phyloP scores from a whole-genome alignment of 2,329 filamentous ascomycete species.

The Grosmannia clavigera region DNA sequence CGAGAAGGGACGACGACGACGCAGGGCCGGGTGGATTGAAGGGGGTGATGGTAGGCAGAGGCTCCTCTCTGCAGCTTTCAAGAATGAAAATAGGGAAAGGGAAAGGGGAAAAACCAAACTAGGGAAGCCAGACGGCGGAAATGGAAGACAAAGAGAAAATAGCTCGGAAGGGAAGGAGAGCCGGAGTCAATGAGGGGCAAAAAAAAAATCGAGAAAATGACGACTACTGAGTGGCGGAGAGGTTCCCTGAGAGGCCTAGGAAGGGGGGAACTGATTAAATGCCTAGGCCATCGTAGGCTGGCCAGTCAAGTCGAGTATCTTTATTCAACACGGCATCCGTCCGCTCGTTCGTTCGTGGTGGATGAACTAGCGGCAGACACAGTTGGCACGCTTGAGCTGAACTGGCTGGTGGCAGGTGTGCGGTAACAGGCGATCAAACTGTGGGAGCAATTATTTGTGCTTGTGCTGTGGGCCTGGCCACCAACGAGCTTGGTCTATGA shows the following conservation, averaged over 20 bases:
- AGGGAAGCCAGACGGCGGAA: neutral
- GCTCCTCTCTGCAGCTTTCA: neutral
- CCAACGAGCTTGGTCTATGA: slow-evolving; percentile 6
- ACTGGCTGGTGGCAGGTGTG: neutral
- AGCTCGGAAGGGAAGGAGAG: slow-evolving; percentile 10
- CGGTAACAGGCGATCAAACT: neutral
- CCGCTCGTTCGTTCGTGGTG: neutral
- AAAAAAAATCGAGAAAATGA: slow-evolving; percentile 6
- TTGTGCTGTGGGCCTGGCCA: neutral
- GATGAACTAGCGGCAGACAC: neutral
- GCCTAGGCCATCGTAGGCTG: slow-evolving; percentile 3
- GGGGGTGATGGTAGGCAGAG: neutral
- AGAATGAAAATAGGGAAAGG: neutral
- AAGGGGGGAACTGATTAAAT: neutral
- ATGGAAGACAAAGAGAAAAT: slow-evolving; percentile 3
- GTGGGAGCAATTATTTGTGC: neutral
- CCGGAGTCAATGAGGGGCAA: slow-evolving; percentile 11
- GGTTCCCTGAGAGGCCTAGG: neutral
- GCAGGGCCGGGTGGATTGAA: neutral
- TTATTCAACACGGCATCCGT: neutral
- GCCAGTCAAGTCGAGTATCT: neutral
- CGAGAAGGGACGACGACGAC: neutral
- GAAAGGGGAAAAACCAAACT: slow-evolving; percentile 1
- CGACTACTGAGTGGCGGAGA: slow-evolving; percentile 6
- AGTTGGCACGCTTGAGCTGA: neutral